Evolutionary conservation across 208 protist genomes (phyloP).

Genomic region (Leishmania tropica): DNA sequence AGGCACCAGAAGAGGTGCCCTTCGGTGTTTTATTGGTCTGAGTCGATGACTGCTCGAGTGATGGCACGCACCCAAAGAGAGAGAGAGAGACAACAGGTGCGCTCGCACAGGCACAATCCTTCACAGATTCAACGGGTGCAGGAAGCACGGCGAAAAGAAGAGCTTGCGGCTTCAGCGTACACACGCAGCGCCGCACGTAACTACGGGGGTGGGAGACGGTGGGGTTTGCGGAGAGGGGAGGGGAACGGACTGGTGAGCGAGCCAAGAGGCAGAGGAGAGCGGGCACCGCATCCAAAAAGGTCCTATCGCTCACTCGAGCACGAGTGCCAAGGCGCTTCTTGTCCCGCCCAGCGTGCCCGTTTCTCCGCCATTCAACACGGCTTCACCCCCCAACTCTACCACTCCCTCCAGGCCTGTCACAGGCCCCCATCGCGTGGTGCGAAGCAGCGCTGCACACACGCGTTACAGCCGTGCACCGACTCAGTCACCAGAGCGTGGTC

Average conservation of each 20-base stretch:
- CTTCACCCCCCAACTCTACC: neutral
- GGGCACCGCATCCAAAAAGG: no score
- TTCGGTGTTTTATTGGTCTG: neutral
- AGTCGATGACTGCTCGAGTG: neutral
- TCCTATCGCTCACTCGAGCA: no score
- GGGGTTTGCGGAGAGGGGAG: no score
- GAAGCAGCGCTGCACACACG: neutral
- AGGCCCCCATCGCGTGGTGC: no score
- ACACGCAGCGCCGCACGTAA: neutral
- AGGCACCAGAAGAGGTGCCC: neutral
- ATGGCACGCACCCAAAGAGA: neutral
- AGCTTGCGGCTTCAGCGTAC: neutral
- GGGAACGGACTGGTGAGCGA: neutral
- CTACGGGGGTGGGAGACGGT: neutral
- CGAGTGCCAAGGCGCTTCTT: neutral
- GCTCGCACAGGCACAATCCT: neutral
- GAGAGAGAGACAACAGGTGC: neutral
- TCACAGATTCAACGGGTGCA: neutral
- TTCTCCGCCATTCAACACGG: neutral
- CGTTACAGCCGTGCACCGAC: neutral
- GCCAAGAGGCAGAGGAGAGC: neutral
- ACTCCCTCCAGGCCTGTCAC: no score
- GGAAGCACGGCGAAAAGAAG: neutral
- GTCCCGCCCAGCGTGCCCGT: neutral
- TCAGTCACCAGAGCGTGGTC: neutral